phyloP scores from a whole-genome alignment of 2,329 filamentous ascomycete species.

The Colletotrichum orbiculare region DNA sequence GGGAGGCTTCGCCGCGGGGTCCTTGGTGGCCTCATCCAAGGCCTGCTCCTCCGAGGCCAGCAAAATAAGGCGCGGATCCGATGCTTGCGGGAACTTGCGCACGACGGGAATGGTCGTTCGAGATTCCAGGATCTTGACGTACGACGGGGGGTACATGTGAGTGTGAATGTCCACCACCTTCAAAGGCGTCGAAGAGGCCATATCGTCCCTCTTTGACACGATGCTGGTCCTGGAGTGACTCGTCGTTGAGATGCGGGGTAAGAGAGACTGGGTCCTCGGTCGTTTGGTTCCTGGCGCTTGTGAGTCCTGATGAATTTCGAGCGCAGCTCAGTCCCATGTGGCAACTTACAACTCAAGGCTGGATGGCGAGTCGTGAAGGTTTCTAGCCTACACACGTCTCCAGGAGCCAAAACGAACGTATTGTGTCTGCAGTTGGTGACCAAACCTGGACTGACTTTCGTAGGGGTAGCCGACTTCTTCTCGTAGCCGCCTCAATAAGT shows the following conservation, averaged over 20 bases:
- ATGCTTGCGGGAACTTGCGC: slow-evolving; percentile 67
- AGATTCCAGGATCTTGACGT: slow-evolving; percentile 69
- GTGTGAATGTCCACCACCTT: slow-evolving; percentile 75
- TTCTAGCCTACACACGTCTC: background rate
- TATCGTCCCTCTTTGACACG: slow-evolving; percentile 36
- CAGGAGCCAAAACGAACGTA: background rate
- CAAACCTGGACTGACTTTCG: background rate
- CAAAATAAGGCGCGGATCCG: slow-evolving; percentile 74
- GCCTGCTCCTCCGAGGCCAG: slow-evolving; percentile 62
- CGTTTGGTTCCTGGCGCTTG: background rate
- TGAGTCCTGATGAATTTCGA: background rate
- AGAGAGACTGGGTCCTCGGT: background rate
- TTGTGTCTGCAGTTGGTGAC: slow-evolving; percentile 4
- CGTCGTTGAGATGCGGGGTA: slow-evolving; percentile 5
- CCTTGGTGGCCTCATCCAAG: slow-evolving; percentile 62
- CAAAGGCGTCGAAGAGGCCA: slow-evolving; percentile 48
- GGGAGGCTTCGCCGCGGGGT: slow-evolving; percentile 67
- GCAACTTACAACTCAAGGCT: slow-evolving; percentile 21
- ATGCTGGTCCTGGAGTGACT: background rate
- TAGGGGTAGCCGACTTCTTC: slow-evolving; percentile 4
- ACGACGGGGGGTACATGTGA: slow-evolving; percentile 75
- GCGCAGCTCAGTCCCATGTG: too few relatives aligned
- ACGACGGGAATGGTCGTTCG: slow-evolving; percentile 76
- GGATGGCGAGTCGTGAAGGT: slow-evolving; percentile 14
- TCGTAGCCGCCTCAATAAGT: slow-evolving; percentile 14